A percentile compares a stretch with the other conserved stretches of the same genome.
Evolutionary conservation across 2,329 filamentous ascomycete genomes (phyloP).

Genomic region (Pyrenophora graminea): DNA sequence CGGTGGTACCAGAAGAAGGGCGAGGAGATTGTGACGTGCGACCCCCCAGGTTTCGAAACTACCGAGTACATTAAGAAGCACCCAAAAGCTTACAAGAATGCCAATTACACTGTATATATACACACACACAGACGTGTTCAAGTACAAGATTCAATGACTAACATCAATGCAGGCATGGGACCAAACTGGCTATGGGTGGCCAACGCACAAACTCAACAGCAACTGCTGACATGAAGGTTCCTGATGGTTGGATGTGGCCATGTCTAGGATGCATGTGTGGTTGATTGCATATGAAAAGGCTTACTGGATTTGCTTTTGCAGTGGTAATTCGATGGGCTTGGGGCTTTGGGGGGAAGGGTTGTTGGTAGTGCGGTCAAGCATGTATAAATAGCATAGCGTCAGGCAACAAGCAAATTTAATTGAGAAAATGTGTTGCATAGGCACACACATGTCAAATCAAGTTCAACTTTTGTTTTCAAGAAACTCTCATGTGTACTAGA

Average conservation of each 20-base stretch:
- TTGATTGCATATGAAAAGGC: constrained; percentile 9
- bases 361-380: too few species aligned
- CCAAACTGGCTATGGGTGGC: constrained; percentile 45
- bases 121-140: too few species aligned
- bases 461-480: too few species aligned
- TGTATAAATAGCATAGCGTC: too few species aligned
- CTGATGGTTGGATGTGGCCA: not conserved
- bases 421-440: too few species aligned
- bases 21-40: constrained; percentile 56
- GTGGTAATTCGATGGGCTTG: not conserved
- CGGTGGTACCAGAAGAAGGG: constrained; percentile 59
- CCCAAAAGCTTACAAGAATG: constrained; percentile 54
- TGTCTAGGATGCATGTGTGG: constrained; percentile 8
- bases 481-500: too few species aligned
- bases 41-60: constrained; percentile 59
- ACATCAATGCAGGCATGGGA: constrained; percentile 35
- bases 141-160: not conserved
- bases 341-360: too few species aligned
- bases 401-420: too few species aligned
- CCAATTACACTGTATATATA: constrained; percentile 55
- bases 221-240: constrained; percentile 34
- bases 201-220: constrained; percentile 52
- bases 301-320: not conserved
- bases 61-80: constrained; percentile 57
- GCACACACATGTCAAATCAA: too few species aligned